A percentile compares a stretch with the other conserved stretches of the same genome.
These are phyloP conservation scores for Bocquillonia castaneifolia DNA, from an alignment of 441 rosid species.

Conservation along the genomic window DNA sequence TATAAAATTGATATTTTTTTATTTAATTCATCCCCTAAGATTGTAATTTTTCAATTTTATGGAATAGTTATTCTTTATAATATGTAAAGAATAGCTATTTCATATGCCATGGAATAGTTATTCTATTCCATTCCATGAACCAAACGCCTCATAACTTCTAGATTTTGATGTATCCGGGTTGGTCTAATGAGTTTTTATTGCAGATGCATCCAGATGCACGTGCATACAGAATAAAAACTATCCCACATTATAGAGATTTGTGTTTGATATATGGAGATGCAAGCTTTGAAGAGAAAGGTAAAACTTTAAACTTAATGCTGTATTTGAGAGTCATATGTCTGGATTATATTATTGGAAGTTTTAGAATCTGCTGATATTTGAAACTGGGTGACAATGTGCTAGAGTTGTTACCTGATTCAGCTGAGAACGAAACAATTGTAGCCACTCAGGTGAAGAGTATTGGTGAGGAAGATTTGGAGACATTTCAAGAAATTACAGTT, in stretches of 20 bases:
- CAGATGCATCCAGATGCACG: constrained; percentile 65
- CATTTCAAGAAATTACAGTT: constrained; percentile 28
- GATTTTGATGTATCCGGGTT: background rate
- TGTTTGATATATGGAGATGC: constrained; percentile 55
- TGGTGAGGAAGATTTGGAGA: constrained; percentile 31
- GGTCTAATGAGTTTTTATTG: constrained; percentile 19
- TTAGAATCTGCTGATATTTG: constrained; percentile 15
- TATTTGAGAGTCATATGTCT: background rate
- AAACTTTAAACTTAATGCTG: constrained; percentile 10
- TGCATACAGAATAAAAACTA: constrained; percentile 54
- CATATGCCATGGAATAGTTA: too few species aligned
- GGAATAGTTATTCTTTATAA: too few species aligned
- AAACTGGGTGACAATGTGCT: constrained; percentile 31
- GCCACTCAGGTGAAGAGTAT: constrained; percentile 20
- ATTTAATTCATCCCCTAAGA: too few species aligned
- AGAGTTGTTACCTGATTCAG: constrained; percentile 23
- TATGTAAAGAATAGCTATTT: too few species aligned
- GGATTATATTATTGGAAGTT: background rate
- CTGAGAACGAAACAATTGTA: constrained; percentile 23
- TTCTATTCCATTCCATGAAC: too few species aligned
- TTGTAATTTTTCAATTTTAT: too few species aligned
- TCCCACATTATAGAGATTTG: constrained; percentile 62
- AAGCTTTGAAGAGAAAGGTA: constrained; percentile 49
- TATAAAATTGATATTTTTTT: too few species aligned
- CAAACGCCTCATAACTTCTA: background rate